Percentiles rank a stretch among this genome's conserved stretches.
Evolutionary conservation across 352 stramenopile genomes (phyloP).

Genomic region (Phytopythium oedochilum): DNA sequence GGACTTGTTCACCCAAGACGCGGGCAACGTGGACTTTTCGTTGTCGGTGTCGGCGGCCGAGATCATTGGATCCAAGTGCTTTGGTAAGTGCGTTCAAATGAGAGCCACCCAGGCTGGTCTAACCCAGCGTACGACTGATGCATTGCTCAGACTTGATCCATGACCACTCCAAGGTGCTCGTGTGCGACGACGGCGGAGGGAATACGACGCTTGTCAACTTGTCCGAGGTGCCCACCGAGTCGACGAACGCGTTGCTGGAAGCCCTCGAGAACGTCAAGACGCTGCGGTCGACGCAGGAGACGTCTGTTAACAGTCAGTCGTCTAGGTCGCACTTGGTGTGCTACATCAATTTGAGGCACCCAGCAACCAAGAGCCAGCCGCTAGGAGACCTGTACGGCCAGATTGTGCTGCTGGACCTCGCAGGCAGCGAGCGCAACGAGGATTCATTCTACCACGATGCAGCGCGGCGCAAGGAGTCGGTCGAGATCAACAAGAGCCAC

Average conservation of each 20-base stretch:
- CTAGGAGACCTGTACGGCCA: slow-evolving; percentile 33
- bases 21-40: slow-evolving; percentile 40
- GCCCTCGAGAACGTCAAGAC: slow-evolving; percentile 61
- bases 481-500: slow-evolving; percentile 85
- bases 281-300: slow-evolving; percentile 79
- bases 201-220: slow-evolving; percentile 63
- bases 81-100: slow-evolving; percentile 32
- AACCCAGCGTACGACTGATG: no score
- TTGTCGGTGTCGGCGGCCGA: slow-evolving; percentile 53
- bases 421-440: slow-evolving; percentile 71
- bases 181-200: slow-evolving; percentile 69
- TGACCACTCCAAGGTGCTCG: slow-evolving; percentile 47
- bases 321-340: slow-evolving; percentile 70
- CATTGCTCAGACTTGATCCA: slow-evolving; percentile 33
- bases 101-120: no score
- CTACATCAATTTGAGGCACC: slow-evolving; percentile 47
- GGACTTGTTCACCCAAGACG: slow-evolving; percentile 51
- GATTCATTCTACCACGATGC: slow-evolving; percentile 79
- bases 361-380: slow-evolving; percentile 5
- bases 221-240: slow-evolving; percentile 43
- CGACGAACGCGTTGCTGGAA: slow-evolving; percentile 53
- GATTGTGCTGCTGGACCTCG: slow-evolving; percentile 58
- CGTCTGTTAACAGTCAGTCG: slow-evolving; percentile 66
- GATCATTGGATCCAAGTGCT: slow-evolving; percentile 63
- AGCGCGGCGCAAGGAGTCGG: slow-evolving; percentile 60